Conservation (phyloP, 192 early-diverging fungal species). For the Backusella morwellensis region DNA sequence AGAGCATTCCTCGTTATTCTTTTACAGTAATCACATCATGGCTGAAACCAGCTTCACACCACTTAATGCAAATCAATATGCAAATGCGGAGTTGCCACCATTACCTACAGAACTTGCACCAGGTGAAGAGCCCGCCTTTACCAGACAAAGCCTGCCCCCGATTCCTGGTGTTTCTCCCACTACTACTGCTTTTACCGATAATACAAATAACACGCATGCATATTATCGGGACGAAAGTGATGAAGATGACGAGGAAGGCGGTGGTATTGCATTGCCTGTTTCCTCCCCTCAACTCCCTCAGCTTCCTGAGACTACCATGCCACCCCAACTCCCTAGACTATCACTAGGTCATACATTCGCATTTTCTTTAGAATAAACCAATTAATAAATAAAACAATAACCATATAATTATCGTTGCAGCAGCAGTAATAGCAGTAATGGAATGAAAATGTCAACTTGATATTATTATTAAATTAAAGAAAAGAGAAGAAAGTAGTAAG, state of each 20-base stretch:
- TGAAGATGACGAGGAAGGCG: background rate
- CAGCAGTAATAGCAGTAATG: background rate
- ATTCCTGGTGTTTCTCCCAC: background rate
- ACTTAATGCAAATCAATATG: constrained; percentile 1
- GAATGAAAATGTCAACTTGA: background rate
- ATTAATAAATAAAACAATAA: background rate
- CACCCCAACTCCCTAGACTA: background rate
- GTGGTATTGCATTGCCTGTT: background rate
- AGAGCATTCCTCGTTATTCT: background rate
- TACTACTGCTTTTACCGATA: background rate
- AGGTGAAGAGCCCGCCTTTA: background rate
- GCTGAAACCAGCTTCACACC: background rate
- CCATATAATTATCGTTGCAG: background rate
- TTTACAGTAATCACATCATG: background rate
- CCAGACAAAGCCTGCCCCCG: background rate
- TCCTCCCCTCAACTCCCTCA: background rate
- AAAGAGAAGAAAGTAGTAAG: background rate
- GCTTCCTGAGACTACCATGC: background rate
- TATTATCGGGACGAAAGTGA: constrained; percentile 12
- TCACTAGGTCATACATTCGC: constrained; percentile 1
- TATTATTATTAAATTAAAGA: constrained; percentile 8
- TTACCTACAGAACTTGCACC: background rate
- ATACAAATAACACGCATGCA: background rate
- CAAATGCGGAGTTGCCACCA: constrained; percentile 20
- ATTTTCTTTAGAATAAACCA: background rate